A percentile compares a stretch with the other conserved stretches of the same genome.
These are phyloP conservation scores for Talaromyces sp. DNA, from an alignment of 2,329 filamentous ascomycete species.

Conservation along the genomic window DNA sequence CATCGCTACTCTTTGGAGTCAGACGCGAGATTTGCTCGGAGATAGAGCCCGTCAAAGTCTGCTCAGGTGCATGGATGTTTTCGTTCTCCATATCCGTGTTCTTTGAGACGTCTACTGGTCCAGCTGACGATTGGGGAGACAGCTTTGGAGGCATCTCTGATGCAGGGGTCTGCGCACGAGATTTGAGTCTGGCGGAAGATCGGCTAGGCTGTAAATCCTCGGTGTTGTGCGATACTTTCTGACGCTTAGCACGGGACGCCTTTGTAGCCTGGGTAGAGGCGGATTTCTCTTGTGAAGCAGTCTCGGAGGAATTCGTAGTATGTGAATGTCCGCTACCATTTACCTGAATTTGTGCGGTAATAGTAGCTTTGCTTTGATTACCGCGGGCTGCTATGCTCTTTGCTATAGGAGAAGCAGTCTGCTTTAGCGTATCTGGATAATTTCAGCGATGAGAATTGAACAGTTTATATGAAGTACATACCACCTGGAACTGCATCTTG, in stretches of 20 bases:
- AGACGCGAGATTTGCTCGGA: background rate
- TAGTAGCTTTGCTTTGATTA: constrained; percentile 3
- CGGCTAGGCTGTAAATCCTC: constrained; percentile 35
- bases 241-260: constrained; percentile 34
- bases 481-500: background rate
- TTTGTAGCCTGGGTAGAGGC: constrained; percentile 23
- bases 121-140: constrained; percentile 8
- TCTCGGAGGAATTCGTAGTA: background rate
- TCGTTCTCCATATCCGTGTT: background rate
- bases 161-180: constrained; percentile 21
- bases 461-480: background rate
- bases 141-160: constrained; percentile 12
- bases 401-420: background rate
- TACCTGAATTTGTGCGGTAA: constrained; percentile 1
- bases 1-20: constrained; percentile 2
- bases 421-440: background rate
- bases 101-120: background rate
- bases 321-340: constrained; percentile 13
- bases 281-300: background rate
- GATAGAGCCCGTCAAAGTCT: background rate
- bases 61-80: background rate
- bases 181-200: constrained; percentile 34
- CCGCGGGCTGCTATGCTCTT: constrained; percentile 2
- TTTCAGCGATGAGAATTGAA: background rate
- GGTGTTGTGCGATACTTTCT: constrained; percentile 26